Evolutionary conservation across 23 red algal genomes (phyloP).

Genomic region (Cyanidiococcus yangmingshanensis): DNA sequence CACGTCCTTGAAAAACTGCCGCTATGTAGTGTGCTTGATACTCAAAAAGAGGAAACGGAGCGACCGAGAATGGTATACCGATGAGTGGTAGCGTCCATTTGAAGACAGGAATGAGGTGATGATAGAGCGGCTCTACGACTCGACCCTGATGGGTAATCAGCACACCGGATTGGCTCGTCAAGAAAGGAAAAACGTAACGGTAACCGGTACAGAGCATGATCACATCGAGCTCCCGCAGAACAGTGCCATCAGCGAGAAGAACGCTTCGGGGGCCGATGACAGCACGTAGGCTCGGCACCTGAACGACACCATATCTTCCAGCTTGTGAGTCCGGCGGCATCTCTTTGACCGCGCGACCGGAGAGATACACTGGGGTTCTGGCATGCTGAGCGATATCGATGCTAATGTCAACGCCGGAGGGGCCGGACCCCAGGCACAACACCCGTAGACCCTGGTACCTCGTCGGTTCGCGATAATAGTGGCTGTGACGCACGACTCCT

Average conservation of each 20-base stretch:
- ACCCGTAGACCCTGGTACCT: slow-evolving; percentile 31
- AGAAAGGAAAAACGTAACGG: slow-evolving; percentile 57
- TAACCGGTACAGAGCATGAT: slow-evolving; percentile 86
- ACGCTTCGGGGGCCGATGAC: slow-evolving; percentile 24
- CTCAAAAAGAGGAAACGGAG: slow-evolving; percentile 85
- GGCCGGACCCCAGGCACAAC: slow-evolving; percentile 53
- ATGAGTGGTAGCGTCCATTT: slow-evolving; percentile 53
- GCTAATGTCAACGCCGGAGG: slow-evolving; percentile 72
- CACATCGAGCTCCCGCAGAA: slow-evolving; percentile 39
- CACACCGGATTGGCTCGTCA: slow-evolving; percentile 29
- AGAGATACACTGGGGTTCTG: slow-evolving; percentile 40
- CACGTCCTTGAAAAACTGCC: slow-evolving; percentile 31
- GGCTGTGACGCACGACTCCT: slow-evolving; percentile 35
- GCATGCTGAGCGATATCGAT: slow-evolving; percentile 37
- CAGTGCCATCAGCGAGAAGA: slow-evolving; percentile 31
- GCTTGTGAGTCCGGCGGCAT: neutral
- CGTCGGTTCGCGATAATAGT: slow-evolving; percentile 36
- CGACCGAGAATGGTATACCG: slow-evolving; percentile 52
- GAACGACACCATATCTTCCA: neutral
- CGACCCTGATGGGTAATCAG: slow-evolving; percentile 19
- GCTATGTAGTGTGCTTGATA: slow-evolving; percentile 46
- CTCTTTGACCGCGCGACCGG: slow-evolving; percentile 6
- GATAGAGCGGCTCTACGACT: slow-evolving; percentile 40
- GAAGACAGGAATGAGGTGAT: slow-evolving; percentile 36
- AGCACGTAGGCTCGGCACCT: slow-evolving; percentile 26